A percentile compares a stretch with the other conserved stretches of the same genome.
Evolutionary conservation across 2,329 filamentous ascomycete genomes (phyloP).

Genomic region (Thielaviopsis ethacetica): DNA sequence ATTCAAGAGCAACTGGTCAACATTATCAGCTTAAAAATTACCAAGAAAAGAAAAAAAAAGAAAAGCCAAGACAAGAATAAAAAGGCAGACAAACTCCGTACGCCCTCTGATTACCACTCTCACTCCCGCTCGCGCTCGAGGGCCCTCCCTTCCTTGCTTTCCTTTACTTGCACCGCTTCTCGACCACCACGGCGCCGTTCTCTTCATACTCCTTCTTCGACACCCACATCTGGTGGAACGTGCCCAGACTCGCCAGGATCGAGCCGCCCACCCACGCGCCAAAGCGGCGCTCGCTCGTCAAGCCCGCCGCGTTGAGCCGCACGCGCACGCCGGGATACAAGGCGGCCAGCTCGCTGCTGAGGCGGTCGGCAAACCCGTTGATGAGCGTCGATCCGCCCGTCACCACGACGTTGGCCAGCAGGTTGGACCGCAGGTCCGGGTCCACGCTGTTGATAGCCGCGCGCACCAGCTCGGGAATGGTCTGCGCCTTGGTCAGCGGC

Average conservation of each 20-base stretch:
- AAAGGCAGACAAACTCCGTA: slow-evolving; percentile 1
- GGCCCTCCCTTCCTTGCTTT: not conserved
- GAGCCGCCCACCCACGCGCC: slow-evolving; percentile 93
- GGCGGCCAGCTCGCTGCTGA: slow-evolving; percentile 66
- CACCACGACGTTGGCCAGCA: slow-evolving; percentile 82
- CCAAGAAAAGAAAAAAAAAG: not conserved
- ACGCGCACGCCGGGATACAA: slow-evolving; percentile 78
- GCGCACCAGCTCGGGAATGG: slow-evolving; percentile 69
- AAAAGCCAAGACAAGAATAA: not conserved
- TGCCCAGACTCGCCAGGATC: slow-evolving; percentile 85
- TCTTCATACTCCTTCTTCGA: slow-evolving; percentile 95
- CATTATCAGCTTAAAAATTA: not conserved
- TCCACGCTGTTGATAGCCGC: slow-evolving; percentile 66
- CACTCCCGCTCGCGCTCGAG: slow-evolving; percentile 1
- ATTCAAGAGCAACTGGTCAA: not conserved
- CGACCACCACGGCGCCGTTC: slow-evolving; percentile 75
- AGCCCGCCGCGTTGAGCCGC: slow-evolving; percentile 72
- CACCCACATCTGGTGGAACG: slow-evolving; percentile 99
- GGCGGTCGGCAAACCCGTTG: slow-evolving; percentile 79
- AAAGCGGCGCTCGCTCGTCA: slow-evolving; percentile 78
- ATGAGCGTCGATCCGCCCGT: slow-evolving; percentile 77
- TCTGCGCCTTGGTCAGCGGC: slow-evolving; percentile 52
- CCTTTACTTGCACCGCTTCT: slow-evolving; percentile 81
- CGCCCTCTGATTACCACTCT: not conserved
- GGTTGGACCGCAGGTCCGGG: slow-evolving; percentile 67